Evolutionary conservation across 169 alveolate species (phyloP), one percentile per base, ranked within the genome.

Genomic region (Eimeria praecox): DNA sequence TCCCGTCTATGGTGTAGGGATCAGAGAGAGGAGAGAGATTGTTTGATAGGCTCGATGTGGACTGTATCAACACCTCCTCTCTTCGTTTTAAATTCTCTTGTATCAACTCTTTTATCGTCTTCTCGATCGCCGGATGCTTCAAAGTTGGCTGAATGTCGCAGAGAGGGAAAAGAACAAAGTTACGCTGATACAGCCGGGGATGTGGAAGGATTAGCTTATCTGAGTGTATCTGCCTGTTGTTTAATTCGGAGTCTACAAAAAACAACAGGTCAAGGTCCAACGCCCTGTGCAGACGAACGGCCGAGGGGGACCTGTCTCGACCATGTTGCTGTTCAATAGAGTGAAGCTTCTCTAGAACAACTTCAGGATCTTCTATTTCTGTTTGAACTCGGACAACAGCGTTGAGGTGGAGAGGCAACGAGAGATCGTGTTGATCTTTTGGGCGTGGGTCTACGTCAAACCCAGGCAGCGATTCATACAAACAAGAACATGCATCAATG

Each of bases 81-180:
- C 95, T 83, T 30, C 90, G 75, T 66, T 54, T 40, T 10, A 90
- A 69, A 44, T 90, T 90, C 75, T 30, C 3, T 35, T 16, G 24
- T 8, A 90, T 30, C 3, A 73, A 35, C 30, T 49, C 80, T 30
- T 75, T 49, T 33, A 90, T 20, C 6, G 90, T n/a, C 20, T 42
- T 40, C 20, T 82, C 90, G 49, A 49, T 90, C 1, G 75, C 66
- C 52, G 97, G 97, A 73, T 96, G 97, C 42, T 44, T 33, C 71
- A 56, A 78, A 35, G 44, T 78, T 20, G 97, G 96, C 27, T 73
- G 75, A 89, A 96, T 52, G 87, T 96, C 97, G 59, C 88, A 56
- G 46, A 96, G 95, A 2, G 97, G 97, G 27, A 77, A 94, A 33
- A 96, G 90, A 40, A 96, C 96, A 78, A 96, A 96, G 30, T 92